Evolutionary conservation across 108 stramenopile species (phyloP), one percentile per base, ranked within the genome.

Genomic region (Cylindrotheca fusiformis): DNA sequence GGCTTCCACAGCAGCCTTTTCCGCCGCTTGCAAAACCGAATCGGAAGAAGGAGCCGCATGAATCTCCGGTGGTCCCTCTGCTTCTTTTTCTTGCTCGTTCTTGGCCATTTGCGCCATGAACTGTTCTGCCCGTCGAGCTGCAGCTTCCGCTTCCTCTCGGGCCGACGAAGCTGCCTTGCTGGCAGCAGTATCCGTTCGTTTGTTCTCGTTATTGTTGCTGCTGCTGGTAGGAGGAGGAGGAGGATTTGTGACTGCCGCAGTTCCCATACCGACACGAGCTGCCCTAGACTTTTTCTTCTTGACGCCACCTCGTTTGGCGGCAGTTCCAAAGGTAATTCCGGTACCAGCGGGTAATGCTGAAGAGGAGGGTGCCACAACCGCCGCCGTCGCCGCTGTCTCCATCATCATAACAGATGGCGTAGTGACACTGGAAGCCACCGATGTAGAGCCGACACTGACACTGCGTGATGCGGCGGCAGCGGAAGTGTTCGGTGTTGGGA

Each of bases 201-300:
- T 41, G n/a, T n/a, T n/a, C n/a, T n/a, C n/a, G n/a, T n/a, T n/a
- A n/a, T n/a, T n/a, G 63, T 23, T 47, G 64, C 56, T n/a, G 32
- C 54, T 17, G 51, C 33, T 17, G 48, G 10, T 1, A 29, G n/a
- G n/a, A 14, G 36, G 28, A 10, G 73, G 46, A 19, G 48, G 22
- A 0, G 48, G 45, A 4, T 41, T 19, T 17, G 55, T 28, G 30
- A 41, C 27, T 17, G 68, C 41, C 51, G 71, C 31, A 4, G 21
- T 52, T 21, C 57, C 71, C 32, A 63, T 47, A 1, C 74, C 71
- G 6, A 73, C 33, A 19, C 61, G 57, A 44, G 32, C 19, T 41
- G 72, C 63, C 48, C 72, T 59, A 0, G 58, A 74, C 25, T 72
- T 76, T 31, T 67, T 69, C 63, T 69, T 81, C 20, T 76, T 76